Percentiles rank a stretch among this genome's conserved stretches.
These are phyloP conservation scores for Talaromyces sp. DNA, from an alignment of 2,329 filamentous ascomycete species.

Conservation along the genomic window DNA sequence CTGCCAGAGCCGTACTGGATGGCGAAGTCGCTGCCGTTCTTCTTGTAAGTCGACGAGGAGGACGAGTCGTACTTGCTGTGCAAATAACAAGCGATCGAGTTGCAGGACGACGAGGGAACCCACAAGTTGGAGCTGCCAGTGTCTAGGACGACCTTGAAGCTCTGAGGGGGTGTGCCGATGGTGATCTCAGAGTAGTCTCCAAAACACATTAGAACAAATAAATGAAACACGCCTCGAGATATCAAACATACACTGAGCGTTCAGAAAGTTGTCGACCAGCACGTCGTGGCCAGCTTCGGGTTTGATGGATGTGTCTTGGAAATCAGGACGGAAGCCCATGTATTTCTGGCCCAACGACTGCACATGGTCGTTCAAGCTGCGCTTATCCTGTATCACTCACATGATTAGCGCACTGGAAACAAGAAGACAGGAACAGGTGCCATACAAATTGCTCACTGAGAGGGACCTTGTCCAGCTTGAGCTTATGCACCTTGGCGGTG, in stretches of 20 bases:
- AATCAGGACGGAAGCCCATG: slow-evolving; percentile 78
- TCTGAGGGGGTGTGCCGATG: slow-evolving; percentile 85
- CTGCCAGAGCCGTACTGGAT: slow-evolving; percentile 95
- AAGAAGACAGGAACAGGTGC: slow-evolving; percentile 19
- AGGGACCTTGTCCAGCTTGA: slow-evolving; percentile 96
- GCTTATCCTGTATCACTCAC: slow-evolving; percentile 54
- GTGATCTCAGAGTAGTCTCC: slow-evolving; percentile 95
- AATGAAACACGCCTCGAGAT: background rate
- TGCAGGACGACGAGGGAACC: slow-evolving; percentile 87
- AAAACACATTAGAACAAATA: background rate
- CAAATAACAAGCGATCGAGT: slow-evolving; percentile 95
- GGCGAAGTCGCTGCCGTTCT: slow-evolving; percentile 87
- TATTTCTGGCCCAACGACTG: slow-evolving; percentile 91
- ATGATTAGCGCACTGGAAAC: background rate
- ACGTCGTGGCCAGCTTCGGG: slow-evolving; percentile 68
- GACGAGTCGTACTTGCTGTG: slow-evolving; percentile 95
- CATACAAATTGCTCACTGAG: slow-evolving; percentile 86
- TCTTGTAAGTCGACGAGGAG: slow-evolving; percentile 82
- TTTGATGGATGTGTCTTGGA: slow-evolving; percentile 66
- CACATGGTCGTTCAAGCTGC: slow-evolving; percentile 75
- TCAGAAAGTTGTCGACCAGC: slow-evolving; percentile 94
- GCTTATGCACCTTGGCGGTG: slow-evolving; percentile 83
- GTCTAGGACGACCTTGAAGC: slow-evolving; percentile 97
- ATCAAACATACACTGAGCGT: slow-evolving; percentile 79
- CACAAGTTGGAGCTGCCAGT: slow-evolving; percentile 98